phyloP scores from a whole-genome alignment of 305 asterid species.

The Fraxinus sp. region DNA sequence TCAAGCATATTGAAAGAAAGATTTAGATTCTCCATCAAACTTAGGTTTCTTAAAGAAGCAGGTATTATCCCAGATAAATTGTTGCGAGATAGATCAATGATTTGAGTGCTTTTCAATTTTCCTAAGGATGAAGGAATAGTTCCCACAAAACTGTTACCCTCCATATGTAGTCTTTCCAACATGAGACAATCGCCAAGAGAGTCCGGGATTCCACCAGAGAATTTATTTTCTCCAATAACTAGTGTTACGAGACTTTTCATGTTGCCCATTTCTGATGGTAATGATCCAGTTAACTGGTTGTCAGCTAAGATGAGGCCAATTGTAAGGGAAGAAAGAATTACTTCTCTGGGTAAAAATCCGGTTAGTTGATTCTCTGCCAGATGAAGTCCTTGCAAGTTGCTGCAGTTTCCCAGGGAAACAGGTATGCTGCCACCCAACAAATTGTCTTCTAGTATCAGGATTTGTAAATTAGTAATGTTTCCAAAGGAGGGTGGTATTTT shows the following conservation, averaged over 20 bases:
- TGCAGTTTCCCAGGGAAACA: constrained; percentile 28
- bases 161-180: constrained; percentile 19
- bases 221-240: constrained; percentile 15
- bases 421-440: constrained; percentile 30
- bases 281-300: constrained; percentile 27
- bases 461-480: constrained; percentile 19
- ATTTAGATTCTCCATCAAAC: constrained; percentile 29
- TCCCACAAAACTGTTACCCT: constrained; percentile 32
- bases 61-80: constrained; percentile 38
- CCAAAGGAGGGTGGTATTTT: constrained; percentile 26
- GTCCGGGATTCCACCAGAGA: constrained; percentile 28
- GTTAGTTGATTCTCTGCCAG: background rate
- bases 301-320: constrained; percentile 8
- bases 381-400: constrained; percentile 9
- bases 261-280: constrained; percentile 26
- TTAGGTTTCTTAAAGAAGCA: constrained; percentile 21
- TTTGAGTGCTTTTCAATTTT: constrained; percentile 24
- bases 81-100: constrained; percentile 34
- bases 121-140: constrained; percentile 35
- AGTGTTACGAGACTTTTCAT: constrained; percentile 7
- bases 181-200: constrained; percentile 25
- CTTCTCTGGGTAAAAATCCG: background rate
- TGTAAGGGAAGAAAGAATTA: constrained; percentile 28
- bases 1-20: constrained; percentile 35
- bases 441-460: constrained; percentile 22